phyloP scores from a whole-genome alignment of 1,284 basidiomycete species.

The Naganishia sp. region DNA sequence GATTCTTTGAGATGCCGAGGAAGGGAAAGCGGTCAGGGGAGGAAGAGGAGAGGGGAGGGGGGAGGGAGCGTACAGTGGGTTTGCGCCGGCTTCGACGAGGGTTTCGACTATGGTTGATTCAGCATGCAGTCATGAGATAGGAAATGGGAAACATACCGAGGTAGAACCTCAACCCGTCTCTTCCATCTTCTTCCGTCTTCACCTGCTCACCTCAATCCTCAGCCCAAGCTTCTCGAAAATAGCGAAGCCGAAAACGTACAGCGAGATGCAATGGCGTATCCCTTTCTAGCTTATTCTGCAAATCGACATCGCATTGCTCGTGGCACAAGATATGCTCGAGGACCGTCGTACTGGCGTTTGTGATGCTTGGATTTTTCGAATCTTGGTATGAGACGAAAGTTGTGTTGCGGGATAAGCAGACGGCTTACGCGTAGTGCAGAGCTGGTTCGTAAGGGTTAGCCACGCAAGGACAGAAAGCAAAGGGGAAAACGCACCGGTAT shows the following conservation, averaged over 20 bases:
- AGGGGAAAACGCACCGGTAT: constrained; percentile 60
- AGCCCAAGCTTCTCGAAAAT: neutral
- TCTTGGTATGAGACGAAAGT: too few relatives aligned
- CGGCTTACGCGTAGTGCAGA: constrained; percentile 74
- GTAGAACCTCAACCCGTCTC: constrained; percentile 58
- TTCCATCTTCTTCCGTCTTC: constrained; percentile 62
- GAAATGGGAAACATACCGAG: constrained; percentile 48
- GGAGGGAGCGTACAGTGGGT: constrained; percentile 61
- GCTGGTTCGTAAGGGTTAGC: constrained; percentile 55
- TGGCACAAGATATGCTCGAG: constrained; percentile 72
- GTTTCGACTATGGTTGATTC: constrained; percentile 19
- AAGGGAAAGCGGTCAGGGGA: too few relatives aligned
- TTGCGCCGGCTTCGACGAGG: constrained; percentile 57
- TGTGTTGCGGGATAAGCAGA: constrained; percentile 55
- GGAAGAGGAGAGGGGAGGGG: neutral
- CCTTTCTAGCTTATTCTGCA: constrained; percentile 69
- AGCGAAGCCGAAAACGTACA: constrained; percentile 45
- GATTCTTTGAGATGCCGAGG: constrained; percentile 57
- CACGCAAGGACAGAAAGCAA: neutral
- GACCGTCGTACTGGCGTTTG: constrained; percentile 62
- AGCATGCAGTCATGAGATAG: neutral
- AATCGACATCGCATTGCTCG: constrained; percentile 81
- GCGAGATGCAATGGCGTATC: constrained; percentile 84
- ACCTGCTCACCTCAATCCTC: neutral
- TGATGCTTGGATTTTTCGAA: constrained; percentile 37